These are phyloP conservation scores for Verbena officinalis DNA, from an alignment of 257 asterid species.

Conservation along the genomic window DNA sequence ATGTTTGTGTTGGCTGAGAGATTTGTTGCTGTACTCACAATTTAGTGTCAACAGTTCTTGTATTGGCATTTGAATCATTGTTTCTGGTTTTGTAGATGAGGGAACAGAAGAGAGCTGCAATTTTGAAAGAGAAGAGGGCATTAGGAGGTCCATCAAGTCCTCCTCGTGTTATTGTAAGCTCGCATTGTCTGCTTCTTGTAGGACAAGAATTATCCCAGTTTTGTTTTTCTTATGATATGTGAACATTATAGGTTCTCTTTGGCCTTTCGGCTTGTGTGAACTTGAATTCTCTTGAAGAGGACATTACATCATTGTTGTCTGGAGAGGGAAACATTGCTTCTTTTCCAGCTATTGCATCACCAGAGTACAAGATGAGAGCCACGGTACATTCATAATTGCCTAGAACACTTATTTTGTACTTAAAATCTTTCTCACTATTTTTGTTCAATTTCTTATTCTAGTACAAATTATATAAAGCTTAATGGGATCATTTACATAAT, in stretches of 20 bases:
- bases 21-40: neutral
- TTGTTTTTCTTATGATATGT: conserved; percentile 5
- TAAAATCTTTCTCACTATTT: neutral
- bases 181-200: conserved; percentile 9
- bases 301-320: conserved; percentile 60
- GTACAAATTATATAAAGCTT: neutral
- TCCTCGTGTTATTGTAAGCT: conserved; percentile 85
- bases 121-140: conserved; percentile 84
- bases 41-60: neutral
- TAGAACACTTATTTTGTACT: neutral
- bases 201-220: neutral
- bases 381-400: conserved; percentile 53
- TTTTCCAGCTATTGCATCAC: conserved; percentile 72
- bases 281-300: conserved; percentile 74
- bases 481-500: neutral
- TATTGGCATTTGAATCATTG: conserved; percentile 12
- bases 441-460: neutral
- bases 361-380: conserved; percentile 81
- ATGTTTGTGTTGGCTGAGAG: neutral
- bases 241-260: conserved; percentile 69
- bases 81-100: conserved; percentile 52
- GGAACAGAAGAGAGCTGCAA: conserved; percentile 77
- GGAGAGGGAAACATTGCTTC: conserved; percentile 44
- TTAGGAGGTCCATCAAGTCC: conserved; percentile 70
- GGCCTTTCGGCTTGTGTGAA: conserved; percentile 74